Evolutionary conservation across 495 filamentous ascomycete species (phyloP), one percentile per base, ranked within the genome.

Genomic region (Hypoxylon lenormandii): DNA sequence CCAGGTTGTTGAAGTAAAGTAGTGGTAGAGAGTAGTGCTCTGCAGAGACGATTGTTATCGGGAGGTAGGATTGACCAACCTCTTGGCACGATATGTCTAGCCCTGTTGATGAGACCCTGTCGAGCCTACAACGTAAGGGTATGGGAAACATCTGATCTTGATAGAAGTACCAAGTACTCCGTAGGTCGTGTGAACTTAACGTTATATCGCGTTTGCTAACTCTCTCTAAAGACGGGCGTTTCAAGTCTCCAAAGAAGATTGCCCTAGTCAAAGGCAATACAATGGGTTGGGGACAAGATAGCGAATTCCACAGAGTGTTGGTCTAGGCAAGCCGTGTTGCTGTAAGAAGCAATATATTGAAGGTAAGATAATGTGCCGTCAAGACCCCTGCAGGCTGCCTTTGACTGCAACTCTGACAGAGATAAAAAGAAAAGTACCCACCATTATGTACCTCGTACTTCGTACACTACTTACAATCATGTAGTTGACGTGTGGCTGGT

Each of bases 291-390:
- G 6, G 10, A 33, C 30, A 7, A 8, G 30, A 33, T 33, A 33
- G 30, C 1, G 30, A 33, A 33, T 4, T 33, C 10, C 2, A 26
- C 12, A 19, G 22, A 50, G 57, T 13, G 16, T 2, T 37, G 49
- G 50, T 53, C 51, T 53, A 33, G 52, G 37, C 33, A 48, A 63
- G 56, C 66, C 48, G 38, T 26, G 23, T 7, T 23, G 16, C 5
- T 36, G 60, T 50, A 37, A 12, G 49, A 50, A 37, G 38, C 60
- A 65, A 65, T 70, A 70, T 60, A 70, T 70, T 51, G 60, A 42
- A 22, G 47, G 11, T 30, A 21, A 26, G 15, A 6, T 46, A 36
- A 11, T 19, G 40, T 36, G 49, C 16, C 33, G 47, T 33, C 55
- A 2, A 28, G 45, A 52, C 38, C 54, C 54, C 30, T 38, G 54